Evolutionary conservation across 2,329 filamentous ascomycete genomes (phyloP).

Genomic region (Diaporthe amygdali): DNA sequence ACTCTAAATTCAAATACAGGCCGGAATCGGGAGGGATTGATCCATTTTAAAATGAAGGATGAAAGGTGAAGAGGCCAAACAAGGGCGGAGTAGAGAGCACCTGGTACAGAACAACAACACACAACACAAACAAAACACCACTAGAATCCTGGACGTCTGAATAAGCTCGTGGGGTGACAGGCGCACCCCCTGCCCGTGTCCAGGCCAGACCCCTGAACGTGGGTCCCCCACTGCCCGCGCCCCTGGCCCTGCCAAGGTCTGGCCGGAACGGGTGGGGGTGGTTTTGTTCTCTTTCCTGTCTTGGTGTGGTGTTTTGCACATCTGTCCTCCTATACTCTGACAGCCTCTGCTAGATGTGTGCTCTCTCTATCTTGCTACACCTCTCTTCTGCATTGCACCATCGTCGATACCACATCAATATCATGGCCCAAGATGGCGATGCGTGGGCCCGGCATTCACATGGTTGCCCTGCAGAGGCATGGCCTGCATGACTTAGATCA

Average conservation of each 20-base stretch:
- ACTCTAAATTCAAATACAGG: too few relatives aligned
- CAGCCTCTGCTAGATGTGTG: not conserved
- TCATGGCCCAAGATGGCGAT: not conserved
- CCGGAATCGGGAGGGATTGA: too few relatives aligned
- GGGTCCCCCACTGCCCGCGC: not conserved
- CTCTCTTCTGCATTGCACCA: not conserved
- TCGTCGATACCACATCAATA: not conserved
- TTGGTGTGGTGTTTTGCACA: not conserved
- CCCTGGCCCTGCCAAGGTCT: not conserved
- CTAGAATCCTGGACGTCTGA: not conserved
- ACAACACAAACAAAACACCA: not conserved
- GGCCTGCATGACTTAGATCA: not conserved
- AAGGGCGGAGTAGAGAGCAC: not conserved
- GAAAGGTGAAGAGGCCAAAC: too few relatives aligned
- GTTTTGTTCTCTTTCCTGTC: not conserved
- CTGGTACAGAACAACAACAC: not conserved
- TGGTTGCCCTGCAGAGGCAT: not conserved
- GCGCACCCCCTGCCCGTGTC: not conserved
- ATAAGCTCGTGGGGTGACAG: conserved; percentile 17
- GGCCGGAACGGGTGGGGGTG: conserved; percentile 1
- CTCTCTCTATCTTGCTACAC: not conserved
- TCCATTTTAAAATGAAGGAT: too few relatives aligned
- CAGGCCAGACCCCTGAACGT: not conserved
- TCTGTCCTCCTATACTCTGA: not conserved
- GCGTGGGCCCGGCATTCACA: not conserved